These are phyloP conservation scores for Polygonum aviculare DNA, from an alignment of 148 eudicot species.

Conservation along the genomic window DNA sequence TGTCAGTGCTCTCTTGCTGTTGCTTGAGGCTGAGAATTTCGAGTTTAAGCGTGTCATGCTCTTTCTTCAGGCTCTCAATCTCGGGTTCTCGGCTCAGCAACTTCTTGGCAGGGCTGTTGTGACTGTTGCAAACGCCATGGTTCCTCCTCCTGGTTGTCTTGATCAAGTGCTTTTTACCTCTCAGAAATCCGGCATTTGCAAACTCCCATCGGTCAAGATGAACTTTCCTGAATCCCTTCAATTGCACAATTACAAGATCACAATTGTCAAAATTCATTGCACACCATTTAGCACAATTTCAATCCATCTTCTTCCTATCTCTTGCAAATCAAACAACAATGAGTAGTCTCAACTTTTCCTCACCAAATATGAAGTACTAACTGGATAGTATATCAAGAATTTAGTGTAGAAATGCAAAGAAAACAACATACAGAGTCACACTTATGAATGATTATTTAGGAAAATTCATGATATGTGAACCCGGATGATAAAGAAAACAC, in stretches of 20 bases:
- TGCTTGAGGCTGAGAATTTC: conserved; percentile 44
- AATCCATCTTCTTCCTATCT: background rate
- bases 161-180: conserved; percentile 55
- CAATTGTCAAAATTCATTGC: background rate
- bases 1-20: conserved; percentile 37
- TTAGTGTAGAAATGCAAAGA: too few relatives aligned
- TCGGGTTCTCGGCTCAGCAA: conserved; percentile 25
- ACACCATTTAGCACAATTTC: too few relatives aligned
- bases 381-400: too few relatives aligned
- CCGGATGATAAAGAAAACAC: too few relatives aligned
- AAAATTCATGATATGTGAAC: background rate
- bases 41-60: conserved; percentile 26
- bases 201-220: conserved; percentile 71
- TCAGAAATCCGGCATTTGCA: conserved; percentile 50
- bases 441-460: background rate
- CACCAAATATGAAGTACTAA: too few relatives aligned
- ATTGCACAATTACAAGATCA: background rate
- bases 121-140: conserved; percentile 16
- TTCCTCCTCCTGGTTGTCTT: conserved; percentile 49
- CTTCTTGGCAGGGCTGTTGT: background rate
- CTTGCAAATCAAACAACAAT: background rate
- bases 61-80: conserved; percentile 37
- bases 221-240: conserved; percentile 66
- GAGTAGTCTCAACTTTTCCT: too few relatives aligned
- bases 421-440: background rate